Evolutionary conservation across 2,329 filamentous ascomycete genomes (phyloP), one percentile per base, ranked within the genome.

Genomic region (Macrophomina phaseolina): DNA sequence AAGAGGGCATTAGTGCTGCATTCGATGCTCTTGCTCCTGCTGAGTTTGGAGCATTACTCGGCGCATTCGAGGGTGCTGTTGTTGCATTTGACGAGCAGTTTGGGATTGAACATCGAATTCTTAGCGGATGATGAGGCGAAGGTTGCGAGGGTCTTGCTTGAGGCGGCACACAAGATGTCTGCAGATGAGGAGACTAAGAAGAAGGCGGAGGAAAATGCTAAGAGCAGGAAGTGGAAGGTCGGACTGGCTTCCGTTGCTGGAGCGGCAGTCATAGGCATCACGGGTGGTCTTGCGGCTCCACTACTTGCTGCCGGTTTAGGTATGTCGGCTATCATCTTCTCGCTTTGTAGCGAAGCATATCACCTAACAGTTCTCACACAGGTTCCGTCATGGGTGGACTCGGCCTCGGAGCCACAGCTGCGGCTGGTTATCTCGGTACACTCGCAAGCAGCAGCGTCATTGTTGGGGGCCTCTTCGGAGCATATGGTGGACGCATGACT

Each of bases 231-330:
- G 75, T 91, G 89, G 87, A 93, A 93, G 75, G 93, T 97, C n/a
- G 93, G 94, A 0, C 83, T 97, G 32, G 94, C 94, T 0, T 92
- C 91, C 6, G 92, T 96, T 0, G 93, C 92, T 0, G 94, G 94
- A 11, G 94, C 94, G 1, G 92, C 92, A 0, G 82, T 97, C 1
- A 94, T 97, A 18, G 89, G 89, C 8, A 87, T 91, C 3, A 97
- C 93, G 0, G 90, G 90, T 34, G 91, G 90, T 45, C 85, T 97
- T 11, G 91, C 92, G 9, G 88, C 91, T 1, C 90, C 93, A 0
- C 82, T 98, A 2, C 86, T 92, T 16, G 89, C 89, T 28, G 92
- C 91, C 12, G 92, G 92, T 0, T 84, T 98, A 51, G 49, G 65
- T 67, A 55, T 12, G 65, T 48, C 18, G 30, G 12, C n/a, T 12